A percentile compares a stretch with the other conserved stretches of the same genome.
Conservation (phyloP, 371 early-diverging fungal species). For the Mortierella sp. region DNA sequence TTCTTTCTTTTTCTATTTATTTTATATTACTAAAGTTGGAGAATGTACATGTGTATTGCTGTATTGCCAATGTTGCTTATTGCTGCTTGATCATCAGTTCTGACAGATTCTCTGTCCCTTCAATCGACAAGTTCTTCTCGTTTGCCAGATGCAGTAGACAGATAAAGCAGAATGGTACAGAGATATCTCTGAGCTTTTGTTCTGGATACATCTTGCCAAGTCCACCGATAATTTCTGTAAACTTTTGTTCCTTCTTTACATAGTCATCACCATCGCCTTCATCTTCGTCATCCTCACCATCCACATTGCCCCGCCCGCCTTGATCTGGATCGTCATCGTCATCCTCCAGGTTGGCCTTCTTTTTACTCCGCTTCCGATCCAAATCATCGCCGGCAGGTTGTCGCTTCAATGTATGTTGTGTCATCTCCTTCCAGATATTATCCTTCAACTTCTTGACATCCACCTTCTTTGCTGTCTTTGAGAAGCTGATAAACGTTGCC, state of each 20-base stretch:
- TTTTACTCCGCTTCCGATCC: conserved; percentile 26
- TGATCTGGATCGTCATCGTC: conserved; percentile 6
- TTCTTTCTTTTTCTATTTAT: too few species aligned
- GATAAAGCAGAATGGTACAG: conserved; percentile 96
- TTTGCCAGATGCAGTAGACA: conserved; percentile 96
- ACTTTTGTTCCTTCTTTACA: conserved; percentile 70
- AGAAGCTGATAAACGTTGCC: conserved; percentile 84
- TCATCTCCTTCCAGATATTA: conserved; percentile 90
- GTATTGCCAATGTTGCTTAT: not conserved
- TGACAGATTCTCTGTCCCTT: conserved; percentile 32
- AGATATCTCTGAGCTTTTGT: conserved; percentile 87
- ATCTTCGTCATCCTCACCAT: conserved; percentile 15
- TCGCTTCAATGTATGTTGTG: conserved; percentile 36
- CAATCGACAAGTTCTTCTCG: conserved; percentile 81
- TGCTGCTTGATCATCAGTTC: conserved; percentile 40
- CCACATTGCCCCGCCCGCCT: not conserved
- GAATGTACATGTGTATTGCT: not conserved
- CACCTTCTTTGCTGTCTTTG: conserved; percentile 91
- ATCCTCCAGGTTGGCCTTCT: conserved; percentile 27
- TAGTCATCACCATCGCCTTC: conserved; percentile 45
- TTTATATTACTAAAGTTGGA: not conserved
- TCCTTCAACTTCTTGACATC: conserved; percentile 96
- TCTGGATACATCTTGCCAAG: conserved; percentile 81
- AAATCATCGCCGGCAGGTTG: conserved; percentile 26
- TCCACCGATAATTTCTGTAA: conserved; percentile 78